These are phyloP conservation scores for Ceriops zippeliana DNA, from an alignment of 345 rosid species.

Conservation along the genomic window DNA sequence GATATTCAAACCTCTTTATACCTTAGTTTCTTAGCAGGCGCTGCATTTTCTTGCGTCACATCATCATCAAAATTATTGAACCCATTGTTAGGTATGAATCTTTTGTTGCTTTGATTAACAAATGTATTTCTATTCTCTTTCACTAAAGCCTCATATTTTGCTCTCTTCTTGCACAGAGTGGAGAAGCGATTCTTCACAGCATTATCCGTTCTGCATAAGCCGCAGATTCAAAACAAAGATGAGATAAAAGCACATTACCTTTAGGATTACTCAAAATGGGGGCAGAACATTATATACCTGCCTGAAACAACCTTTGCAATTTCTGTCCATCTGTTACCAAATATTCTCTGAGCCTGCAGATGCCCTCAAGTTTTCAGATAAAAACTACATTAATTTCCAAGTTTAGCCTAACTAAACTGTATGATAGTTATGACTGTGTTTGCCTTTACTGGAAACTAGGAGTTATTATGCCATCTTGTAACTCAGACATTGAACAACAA, in stretches of 20 bases:
- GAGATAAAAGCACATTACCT: background rate
- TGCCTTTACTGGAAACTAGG: background rate
- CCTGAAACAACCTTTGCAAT: conserved; percentile 99
- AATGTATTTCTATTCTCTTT: conserved; percentile 59
- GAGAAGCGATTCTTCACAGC: conserved; percentile 97
- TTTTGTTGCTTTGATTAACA: conserved; percentile 65
- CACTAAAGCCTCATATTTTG: conserved; percentile 84
- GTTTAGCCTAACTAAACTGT: conserved; percentile 10
- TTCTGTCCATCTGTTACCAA: conserved; percentile 98
- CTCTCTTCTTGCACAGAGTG: conserved; percentile 96
- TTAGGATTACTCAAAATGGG: background rate
- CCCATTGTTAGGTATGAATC: conserved; percentile 48
- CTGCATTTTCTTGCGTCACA: conserved; percentile 36
- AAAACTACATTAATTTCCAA: conserved; percentile 10
- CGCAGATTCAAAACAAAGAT: conserved; percentile 1
- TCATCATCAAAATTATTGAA: conserved; percentile 34
- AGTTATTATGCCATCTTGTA: background rate
- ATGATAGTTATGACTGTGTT: conserved; percentile 6
- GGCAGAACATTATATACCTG: conserved; percentile 48
- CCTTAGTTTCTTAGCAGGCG: conserved; percentile 58
- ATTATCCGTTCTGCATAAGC: conserved; percentile 79
- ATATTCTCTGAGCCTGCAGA: conserved; percentile 85
- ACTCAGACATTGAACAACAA: conserved; percentile 5
- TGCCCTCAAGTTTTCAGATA: conserved; percentile 19
- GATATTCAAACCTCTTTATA: conserved; percentile 18